Percentiles rank a stretch among this genome's conserved stretches.
Evolutionary conservation across 2,329 filamentous ascomycete species (phyloP).

Genomic region (Escovopsis sp.): DNA sequence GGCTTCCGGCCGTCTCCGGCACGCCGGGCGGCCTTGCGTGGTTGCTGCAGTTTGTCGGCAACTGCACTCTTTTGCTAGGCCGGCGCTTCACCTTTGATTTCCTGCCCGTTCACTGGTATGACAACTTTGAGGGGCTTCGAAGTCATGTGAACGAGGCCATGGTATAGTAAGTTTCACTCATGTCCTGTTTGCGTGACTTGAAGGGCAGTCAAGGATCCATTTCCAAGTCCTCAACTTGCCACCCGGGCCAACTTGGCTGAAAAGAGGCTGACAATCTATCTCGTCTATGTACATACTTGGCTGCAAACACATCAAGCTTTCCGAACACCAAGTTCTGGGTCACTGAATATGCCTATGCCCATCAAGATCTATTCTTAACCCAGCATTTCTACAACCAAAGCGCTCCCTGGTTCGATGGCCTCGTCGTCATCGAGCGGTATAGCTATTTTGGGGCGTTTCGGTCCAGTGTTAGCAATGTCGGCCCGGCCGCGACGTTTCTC

Average conservation of each 20-base stretch:
- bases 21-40: slow-evolving; percentile 44
- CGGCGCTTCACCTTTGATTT: slow-evolving; percentile 45
- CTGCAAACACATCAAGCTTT: slow-evolving; percentile 33
- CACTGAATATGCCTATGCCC: slow-evolving; percentile 57
- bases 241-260: background rate
- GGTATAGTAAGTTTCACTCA: slow-evolving; percentile 1
- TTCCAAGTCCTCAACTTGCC: background rate
- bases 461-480: slow-evolving; percentile 55
- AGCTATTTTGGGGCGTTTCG: slow-evolving; percentile 66
- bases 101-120: slow-evolving; percentile 53
- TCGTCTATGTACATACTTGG: background rate
- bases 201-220: background rate
- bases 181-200: background rate
- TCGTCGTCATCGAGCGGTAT: slow-evolving; percentile 48
- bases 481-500: slow-evolving; percentile 57
- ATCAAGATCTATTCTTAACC: slow-evolving; percentile 41
- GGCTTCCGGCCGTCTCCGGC: slow-evolving; percentile 55
- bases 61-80: slow-evolving; percentile 31
- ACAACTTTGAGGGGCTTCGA: slow-evolving; percentile 53
- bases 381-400: slow-evolving; percentile 55
- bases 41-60: slow-evolving; percentile 49
- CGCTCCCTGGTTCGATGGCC: slow-evolving; percentile 47
- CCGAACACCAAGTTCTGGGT: slow-evolving; percentile 56
- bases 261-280: too few species aligned
- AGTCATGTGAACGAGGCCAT: slow-evolving; percentile 43